Base-by-base conservation (phyloP, 1,284 basidiomycete genomes). In the Leccinum pallidistipes region DNA sequence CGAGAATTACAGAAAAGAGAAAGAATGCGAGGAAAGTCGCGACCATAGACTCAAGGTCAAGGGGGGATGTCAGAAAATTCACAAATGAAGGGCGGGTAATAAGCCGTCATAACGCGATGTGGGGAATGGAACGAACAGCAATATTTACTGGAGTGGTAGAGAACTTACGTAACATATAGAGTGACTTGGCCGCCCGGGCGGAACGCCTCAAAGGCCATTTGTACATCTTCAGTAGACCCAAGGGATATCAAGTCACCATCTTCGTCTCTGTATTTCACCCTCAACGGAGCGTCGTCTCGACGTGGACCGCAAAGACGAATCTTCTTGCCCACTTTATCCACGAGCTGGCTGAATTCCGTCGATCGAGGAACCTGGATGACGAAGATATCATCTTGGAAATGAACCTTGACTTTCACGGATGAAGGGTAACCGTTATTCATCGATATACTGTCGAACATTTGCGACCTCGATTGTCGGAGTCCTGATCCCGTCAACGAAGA, bases 321-420 rank as follows among this genome's bases (percentile, higher is more conserved):
- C 83, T 98, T 98, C 78, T 90, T 90, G 32, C 91, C 87, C 3
- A 98, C 94, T 74, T 91, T 92, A 71, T 95, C 91, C 62, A 95
- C 87, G 54, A 99, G 81, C 40, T 94, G 91, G 60, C 79, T 80
- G 74, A 90, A 97, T 69, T 91, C 84, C 21, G 91, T 92, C 61
- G 81, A 77, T 45, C 88, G 82, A 40, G 93, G 83, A 11, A 97
- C 92, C 73, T 95, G 92, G 63, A 98, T 92, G 64, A 95, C 90
- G 73, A 96, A 97, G 57, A 94, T 88, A 72, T 97, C 95, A 68
- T 94, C 89, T 69, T 90, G 86, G 79, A 89, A 95, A 75, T 90
- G 88, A 58, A 97, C 92, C 76, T 94, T 94, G 70, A 95, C 87
- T 74, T 93, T 91, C 45, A 95, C 87, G 27, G 85, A 85, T 36